Percentiles rank a stretch among this genome's conserved stretches.
Conservation (phyloP, 2,329 filamentous ascomycete species). For the Colletotrichum sp. region DNA sequence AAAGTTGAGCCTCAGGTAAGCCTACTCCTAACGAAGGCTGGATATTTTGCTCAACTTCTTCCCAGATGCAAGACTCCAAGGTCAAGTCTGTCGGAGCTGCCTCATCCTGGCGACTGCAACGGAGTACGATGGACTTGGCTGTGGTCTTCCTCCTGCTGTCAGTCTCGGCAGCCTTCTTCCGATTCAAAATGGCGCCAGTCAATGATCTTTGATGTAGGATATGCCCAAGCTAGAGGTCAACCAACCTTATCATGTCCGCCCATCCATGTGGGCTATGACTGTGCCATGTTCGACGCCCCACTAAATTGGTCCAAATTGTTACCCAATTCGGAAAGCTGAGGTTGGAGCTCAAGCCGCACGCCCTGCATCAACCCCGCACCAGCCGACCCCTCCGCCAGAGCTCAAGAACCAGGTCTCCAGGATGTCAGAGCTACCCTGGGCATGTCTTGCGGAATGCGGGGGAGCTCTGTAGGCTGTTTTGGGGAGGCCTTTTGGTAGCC, state of each 20-base stretch:
- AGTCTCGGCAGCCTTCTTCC: not conserved
- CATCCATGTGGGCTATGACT: not conserved
- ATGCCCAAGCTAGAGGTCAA: not conserved
- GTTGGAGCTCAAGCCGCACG: not conserved
- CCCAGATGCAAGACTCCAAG: not conserved
- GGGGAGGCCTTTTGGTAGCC: not conserved
- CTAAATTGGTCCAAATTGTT: not conserved
- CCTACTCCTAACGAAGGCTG: rapidly evolving
- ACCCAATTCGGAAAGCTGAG: not conserved
- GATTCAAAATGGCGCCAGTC: not conserved
- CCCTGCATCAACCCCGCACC: not conserved
- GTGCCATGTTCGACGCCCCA: not conserved
- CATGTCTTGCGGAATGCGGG: not conserved
- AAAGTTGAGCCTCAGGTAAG: not conserved
- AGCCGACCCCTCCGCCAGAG: not conserved
- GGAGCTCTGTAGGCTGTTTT: not conserved
- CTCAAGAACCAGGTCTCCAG: not conserved
- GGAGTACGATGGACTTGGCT: not conserved
- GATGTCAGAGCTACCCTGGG: not conserved
- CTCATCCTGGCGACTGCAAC: not conserved
- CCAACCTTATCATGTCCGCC: not conserved
- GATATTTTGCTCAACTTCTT: not conserved
- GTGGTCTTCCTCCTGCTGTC: not conserved
- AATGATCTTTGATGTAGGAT: not conserved
- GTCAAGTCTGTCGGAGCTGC: not conserved